These are phyloP conservation scores for Xerocomus amazonicus DNA, from an alignment of 1,284 basidiomycete species.

Conservation along the genomic window DNA sequence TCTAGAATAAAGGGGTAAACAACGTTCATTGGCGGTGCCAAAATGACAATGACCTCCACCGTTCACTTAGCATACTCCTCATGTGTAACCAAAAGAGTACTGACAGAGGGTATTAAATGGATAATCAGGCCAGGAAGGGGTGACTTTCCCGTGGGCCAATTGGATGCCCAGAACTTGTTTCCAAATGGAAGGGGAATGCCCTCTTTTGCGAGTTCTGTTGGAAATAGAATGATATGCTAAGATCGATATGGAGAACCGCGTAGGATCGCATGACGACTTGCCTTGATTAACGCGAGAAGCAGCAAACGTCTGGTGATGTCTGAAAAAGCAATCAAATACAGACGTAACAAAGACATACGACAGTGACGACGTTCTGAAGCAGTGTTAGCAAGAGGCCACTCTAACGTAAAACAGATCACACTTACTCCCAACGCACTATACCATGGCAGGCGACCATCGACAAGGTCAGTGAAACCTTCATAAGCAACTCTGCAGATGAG, in stretches of 20 bases:
- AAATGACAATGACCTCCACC: conserved; percentile 45
- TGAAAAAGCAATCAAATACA: background rate
- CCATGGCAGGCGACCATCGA: background rate
- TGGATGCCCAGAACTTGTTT: conserved; percentile 39
- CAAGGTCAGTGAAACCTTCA: background rate
- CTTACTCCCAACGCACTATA: conserved; percentile 30
- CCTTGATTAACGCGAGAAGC: conserved; percentile 47
- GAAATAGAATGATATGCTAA: conserved; percentile 1
- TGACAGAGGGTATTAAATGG: conserved; percentile 34
- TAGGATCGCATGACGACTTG: background rate
- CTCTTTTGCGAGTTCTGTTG: conserved; percentile 41
- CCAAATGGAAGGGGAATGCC: conserved; percentile 40
- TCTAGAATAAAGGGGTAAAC: conserved; percentile 56
- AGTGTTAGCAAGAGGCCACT: conserved; percentile 5
- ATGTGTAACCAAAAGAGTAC: background rate
- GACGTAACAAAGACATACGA: conserved; percentile 19
- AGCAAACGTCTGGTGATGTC: conserved; percentile 38
- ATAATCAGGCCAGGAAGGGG: conserved; percentile 40
- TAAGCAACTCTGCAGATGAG: background rate
- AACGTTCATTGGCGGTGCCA: conserved; percentile 43
- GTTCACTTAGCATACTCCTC: background rate
- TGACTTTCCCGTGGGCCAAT: conserved; percentile 38
- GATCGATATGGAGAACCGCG: too few species aligned
- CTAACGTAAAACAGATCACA: background rate
- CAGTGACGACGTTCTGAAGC: conserved; percentile 34